phyloP scores from a whole-genome alignment of 768 basidiomycete genomes.

The Inosperma sp. region DNA sequence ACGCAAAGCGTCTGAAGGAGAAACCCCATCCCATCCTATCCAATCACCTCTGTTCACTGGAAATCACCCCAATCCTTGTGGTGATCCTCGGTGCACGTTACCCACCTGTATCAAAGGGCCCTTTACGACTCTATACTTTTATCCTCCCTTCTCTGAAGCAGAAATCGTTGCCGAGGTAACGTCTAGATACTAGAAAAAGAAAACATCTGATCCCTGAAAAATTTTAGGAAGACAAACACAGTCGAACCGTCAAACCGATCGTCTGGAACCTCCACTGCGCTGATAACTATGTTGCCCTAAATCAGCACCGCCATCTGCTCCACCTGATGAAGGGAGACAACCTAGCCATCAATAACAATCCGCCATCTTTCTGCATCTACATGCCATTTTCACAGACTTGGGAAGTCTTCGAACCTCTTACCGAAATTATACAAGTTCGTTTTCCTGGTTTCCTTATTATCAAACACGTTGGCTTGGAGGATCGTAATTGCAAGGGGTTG shows the following conservation, averaged over 20 bases:
- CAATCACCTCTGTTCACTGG: not conserved
- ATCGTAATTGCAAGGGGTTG: not conserved
- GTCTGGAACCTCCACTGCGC: not conserved
- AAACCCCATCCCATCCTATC: not conserved
- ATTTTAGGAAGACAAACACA: not conserved
- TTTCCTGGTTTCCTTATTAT: constrained; percentile 1
- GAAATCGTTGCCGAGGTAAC: not conserved
- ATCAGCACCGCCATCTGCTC: not conserved
- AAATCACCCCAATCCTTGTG: not conserved
- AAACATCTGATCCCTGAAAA: not conserved
- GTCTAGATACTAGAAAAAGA: not conserved
- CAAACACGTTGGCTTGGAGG: not conserved
- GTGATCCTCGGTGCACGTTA: not conserved
- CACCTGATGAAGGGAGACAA: not conserved
- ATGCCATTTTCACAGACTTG: not conserved
- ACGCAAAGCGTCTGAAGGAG: not conserved
- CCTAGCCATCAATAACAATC: not conserved
- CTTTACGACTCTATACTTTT: not conserved
- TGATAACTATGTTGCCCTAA: not conserved
- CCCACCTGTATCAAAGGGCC: not conserved
- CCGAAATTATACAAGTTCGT: not conserved
- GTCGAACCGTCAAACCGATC: not conserved
- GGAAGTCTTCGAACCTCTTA: not conserved
- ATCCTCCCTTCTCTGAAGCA: not conserved
- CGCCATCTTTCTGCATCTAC: not conserved